Evolutionary conservation across 305 asterid genomes (phyloP), one percentile per base, ranked within the genome.

Genomic region (Rubia tinctorum): DNA sequence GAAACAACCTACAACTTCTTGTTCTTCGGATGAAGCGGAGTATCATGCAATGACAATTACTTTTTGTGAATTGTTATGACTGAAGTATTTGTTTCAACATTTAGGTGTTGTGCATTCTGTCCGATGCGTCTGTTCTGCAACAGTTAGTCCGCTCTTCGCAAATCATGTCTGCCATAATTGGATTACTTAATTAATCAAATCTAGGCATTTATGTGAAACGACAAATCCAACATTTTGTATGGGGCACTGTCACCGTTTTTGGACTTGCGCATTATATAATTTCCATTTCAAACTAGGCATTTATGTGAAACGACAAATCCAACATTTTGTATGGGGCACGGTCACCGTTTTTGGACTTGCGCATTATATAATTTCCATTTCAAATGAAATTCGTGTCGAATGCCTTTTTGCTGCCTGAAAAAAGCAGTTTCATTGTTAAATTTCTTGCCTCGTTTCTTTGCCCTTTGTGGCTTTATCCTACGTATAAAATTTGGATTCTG

Each of bases 221-320:
- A 68, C 37, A 34, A 56, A 27, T 12, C 47, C 5, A 34, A 53
- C 60, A 59, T 55, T 66, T 56, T 60, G 25, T 58, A 71, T 18
- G 13, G n/a, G 17, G 59, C 23, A 71, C 22, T 20, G 34, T 44
- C 66, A 34, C 6, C 64, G 13, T n/a, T 18, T 45, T 27, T 51
- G 66, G 75, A 73, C 8, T 59, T 61, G 47, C 34, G 22, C 59
- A 17, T 51, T 17, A 53, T 53, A 53, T 53, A 17, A 53, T 66
- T 65, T 69, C 37, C 30, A 30, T 71, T 55, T 69, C 58, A 20
- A 73, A 78, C 22, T 70, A 63, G 75, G 74, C 75, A 15, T 69
- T 70, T 64, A 23, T 42, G 2, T 8, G 53, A 23, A 66, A 53
- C 17, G 10, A 68, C 37, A 34, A 56, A 27, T 12, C 47, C 5